Conservation (phyloP, 2,329 filamentous ascomycete genomes). For the Lachnellula arida region DNA sequence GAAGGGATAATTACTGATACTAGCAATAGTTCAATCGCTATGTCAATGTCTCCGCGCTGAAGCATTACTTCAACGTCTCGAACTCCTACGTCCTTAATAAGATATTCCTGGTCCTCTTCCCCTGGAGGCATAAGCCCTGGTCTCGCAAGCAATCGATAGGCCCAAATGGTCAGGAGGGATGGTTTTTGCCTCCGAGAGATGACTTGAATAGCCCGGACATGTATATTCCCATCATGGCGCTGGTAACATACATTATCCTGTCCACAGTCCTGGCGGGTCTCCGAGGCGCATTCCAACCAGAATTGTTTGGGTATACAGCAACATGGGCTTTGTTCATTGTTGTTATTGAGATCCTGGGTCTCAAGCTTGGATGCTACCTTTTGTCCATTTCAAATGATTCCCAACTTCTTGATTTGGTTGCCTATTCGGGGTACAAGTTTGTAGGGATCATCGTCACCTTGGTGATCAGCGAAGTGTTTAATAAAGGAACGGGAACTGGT, state of each 20-base stretch:
- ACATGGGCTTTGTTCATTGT: conserved; percentile 80
- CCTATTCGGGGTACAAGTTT: conserved; percentile 98
- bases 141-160: conserved; percentile 79
- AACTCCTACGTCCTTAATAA: conserved; percentile 96
- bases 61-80: conserved; percentile 99
- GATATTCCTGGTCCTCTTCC: conserved; percentile 88
- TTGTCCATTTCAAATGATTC: conserved; percentile 90
- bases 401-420: conserved; percentile 87
- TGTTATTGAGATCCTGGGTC: conserved; percentile 77
- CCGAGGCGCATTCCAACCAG: conserved; percentile 86
- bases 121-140: conserved; percentile 97
- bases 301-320: conserved; percentile 85
- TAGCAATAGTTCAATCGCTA: conserved; percentile 65
- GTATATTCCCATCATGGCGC: conserved; percentile 98
- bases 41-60: conserved; percentile 86
- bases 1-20: conserved; percentile 9
- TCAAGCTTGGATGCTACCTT: conserved; percentile 91
- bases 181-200: conserved; percentile 87
- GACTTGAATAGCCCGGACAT: conserved; percentile 98
- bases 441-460: conserved; percentile 93
- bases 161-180: conserved; percentile 63
- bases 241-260: conserved; percentile 95
- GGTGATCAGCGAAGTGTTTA: conserved; percentile 70
- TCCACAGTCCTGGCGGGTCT: conserved; percentile 87
- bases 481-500: conserved; percentile 73